Evolutionary conservation across 805 yeast species (phyloP), one percentile per base, ranked within the genome.

Genomic region (Candida mattraensis): DNA sequence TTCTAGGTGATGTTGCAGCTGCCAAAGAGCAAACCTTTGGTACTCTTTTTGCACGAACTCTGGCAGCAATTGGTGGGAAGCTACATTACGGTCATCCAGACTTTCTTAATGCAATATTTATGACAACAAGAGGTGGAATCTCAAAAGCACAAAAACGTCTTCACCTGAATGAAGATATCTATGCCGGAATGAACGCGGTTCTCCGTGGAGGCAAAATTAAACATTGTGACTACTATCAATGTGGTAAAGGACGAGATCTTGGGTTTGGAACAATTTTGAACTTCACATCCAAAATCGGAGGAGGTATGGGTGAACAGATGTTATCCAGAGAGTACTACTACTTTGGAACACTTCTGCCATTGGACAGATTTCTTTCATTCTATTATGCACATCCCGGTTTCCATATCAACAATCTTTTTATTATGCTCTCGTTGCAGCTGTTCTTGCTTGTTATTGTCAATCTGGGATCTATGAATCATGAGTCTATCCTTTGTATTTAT

Each of bases 21-120:
- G 96, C 96, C 7, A 89, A 89, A 61, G 98, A 89, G 57, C 96
- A 91, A 63, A 89, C 98, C 1, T 89, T 89, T 67, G 98, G 98
- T 17, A 89, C 98, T 0, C 67, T 91, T 52, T 89, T 91, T 69
- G 95, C 97, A 1, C 73, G 97, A 56, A 88, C 96, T 0, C 66
- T 89, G 48, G 93, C 96, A 0, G 91, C 87, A 53, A 87, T 91
- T 50, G 97, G 97, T 8, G 96, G 95, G 1, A 91, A 91, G 61
- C 65, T 89, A 33, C 98, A 89, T 60, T 89, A 89, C 61, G 98
- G 98, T 2, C 97, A 89, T 64, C 98, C 98, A 3, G 98, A 89
- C 67, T 89, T 89, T 62, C 65, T 91, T 40, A 88, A 91, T 64
- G 94, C 80, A 5, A 80, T 84, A 8, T 89, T 82, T 54, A 91